A percentile compares a stretch with the other conserved stretches of the same genome.
Conservation (phyloP, 2,329 filamentous ascomycete genomes). For the Fusarium continuum region DNA sequence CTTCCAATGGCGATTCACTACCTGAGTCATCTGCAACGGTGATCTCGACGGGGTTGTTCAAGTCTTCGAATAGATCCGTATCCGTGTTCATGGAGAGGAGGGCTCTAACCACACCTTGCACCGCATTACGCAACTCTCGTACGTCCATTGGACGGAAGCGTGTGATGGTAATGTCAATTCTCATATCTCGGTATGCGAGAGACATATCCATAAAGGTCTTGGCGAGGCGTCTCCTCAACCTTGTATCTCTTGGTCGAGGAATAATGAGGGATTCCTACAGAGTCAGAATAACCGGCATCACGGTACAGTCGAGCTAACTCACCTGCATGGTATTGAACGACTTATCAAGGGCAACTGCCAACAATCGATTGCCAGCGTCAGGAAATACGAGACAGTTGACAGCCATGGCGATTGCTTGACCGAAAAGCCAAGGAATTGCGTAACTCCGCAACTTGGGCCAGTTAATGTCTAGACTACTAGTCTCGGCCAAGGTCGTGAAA, state of each 20-base stretch:
- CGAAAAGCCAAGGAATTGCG: conserved; percentile 64
- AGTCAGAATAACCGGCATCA: background rate
- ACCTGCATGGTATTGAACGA: conserved; percentile 60
- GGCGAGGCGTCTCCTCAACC: conserved; percentile 55
- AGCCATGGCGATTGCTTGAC: conserved; percentile 61
- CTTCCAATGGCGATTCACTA: conserved; percentile 15
- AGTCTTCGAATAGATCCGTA: conserved; percentile 55
- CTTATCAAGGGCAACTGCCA: conserved; percentile 59
- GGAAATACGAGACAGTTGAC: conserved; percentile 61
- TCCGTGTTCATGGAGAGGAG: conserved; percentile 62
- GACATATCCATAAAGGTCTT: conserved; percentile 65
- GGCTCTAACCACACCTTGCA: conserved; percentile 64
- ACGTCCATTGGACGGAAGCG: conserved; percentile 62
- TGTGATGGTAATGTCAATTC: conserved; percentile 65
- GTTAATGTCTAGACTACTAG: conserved; percentile 51
- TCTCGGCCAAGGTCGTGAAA: conserved; percentile 63
- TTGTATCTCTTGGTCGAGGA: conserved; percentile 43
- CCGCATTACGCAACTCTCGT: conserved; percentile 59
- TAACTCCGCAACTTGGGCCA: conserved; percentile 63
- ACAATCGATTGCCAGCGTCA: conserved; percentile 63
- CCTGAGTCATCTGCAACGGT: conserved; percentile 16
- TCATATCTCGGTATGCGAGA: conserved; percentile 64
- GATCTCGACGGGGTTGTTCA: conserved; percentile 28
- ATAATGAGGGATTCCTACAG: conserved; percentile 47
- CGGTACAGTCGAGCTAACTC: conserved; percentile 3